These are phyloP conservation scores for Phytopythium boreale DNA, from an alignment of 352 stramenopile genomes.

Conservation along the genomic window DNA sequence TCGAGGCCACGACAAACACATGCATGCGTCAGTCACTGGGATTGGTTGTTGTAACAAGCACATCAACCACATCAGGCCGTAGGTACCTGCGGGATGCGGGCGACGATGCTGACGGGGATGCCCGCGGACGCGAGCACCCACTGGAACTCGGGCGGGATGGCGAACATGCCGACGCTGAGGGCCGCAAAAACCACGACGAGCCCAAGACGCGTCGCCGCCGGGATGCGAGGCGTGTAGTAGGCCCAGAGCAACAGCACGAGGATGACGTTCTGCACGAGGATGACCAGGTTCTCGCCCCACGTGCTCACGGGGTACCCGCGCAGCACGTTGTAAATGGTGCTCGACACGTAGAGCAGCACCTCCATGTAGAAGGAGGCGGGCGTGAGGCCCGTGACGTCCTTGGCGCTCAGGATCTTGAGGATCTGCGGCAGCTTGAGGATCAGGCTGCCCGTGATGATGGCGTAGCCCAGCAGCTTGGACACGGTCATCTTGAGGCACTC, in stretches of 20 bases:
- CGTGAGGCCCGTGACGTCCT: slow-evolving; percentile 82
- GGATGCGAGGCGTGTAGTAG: slow-evolving; percentile 61
- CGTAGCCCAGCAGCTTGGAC: slow-evolving; percentile 83
- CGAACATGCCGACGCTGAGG: slow-evolving; percentile 49
- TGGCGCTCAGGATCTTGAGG: slow-evolving; percentile 81
- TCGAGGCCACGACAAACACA: neutral
- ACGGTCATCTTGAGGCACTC: slow-evolving; percentile 81
- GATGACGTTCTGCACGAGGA: slow-evolving; percentile 82
- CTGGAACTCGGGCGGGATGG: slow-evolving; percentile 69
- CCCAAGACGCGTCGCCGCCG: slow-evolving; percentile 37
- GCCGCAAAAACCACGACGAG: slow-evolving; percentile 48
- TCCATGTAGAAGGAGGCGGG: slow-evolving; percentile 89
- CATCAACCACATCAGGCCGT: neutral
- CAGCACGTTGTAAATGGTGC: slow-evolving; percentile 83
- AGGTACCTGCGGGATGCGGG: slow-evolving; percentile 79
- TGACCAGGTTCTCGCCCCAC: slow-evolving; percentile 85
- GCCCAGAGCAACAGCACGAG: slow-evolving; percentile 81
- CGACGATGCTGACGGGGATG: slow-evolving; percentile 78
- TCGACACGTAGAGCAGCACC: slow-evolving; percentile 77
- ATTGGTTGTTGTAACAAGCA: neutral
- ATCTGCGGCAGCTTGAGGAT: slow-evolving; percentile 90
- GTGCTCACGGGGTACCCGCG: slow-evolving; percentile 82
- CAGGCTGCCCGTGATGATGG: slow-evolving; percentile 81
- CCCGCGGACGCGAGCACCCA: slow-evolving; percentile 68
- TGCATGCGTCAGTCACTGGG: slow-evolving; percentile 1